Evolutionary conservation across 768 basidiomycete species (phyloP).

Genomic region (Lentinula lateritia): DNA sequence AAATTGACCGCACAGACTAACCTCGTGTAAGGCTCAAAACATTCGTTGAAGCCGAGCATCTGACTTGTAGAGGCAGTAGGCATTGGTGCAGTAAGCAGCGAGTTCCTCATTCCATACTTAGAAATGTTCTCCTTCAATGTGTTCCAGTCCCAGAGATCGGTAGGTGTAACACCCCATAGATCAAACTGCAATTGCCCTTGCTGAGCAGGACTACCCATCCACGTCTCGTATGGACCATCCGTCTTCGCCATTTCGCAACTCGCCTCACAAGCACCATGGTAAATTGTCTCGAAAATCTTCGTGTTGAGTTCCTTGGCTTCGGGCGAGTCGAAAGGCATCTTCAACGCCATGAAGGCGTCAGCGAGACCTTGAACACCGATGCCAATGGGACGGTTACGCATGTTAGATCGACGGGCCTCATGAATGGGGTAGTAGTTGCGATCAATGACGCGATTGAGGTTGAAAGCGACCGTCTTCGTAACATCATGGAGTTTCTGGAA

Average conservation of each 20-base stretch:
- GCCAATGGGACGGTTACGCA: conserved; percentile 96
- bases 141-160: conserved; percentile 91
- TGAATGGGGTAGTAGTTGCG: conserved; percentile 93
- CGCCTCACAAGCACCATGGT: conserved; percentile 89
- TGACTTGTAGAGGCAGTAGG: conserved; percentile 98
- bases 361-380: conserved; percentile 97
- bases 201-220: conserved; percentile 85
- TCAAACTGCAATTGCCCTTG: conserved; percentile 91
- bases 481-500: conserved; percentile 95
- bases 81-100: conserved; percentile 93
- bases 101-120: conserved; percentile 80
- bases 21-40: conserved; percentile 94
- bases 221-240: conserved; percentile 85
- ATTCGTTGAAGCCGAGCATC: conserved; percentile 97
- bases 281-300: conserved; percentile 98
- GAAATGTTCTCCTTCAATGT: conserved; percentile 82
- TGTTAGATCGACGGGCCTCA: conserved; percentile 89
- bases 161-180: conserved; percentile 90
- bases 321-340: conserved; percentile 90
- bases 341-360: conserved; percentile 95
- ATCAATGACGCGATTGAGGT: conserved; percentile 93
- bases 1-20: conserved; percentile 40
- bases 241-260: conserved; percentile 79
- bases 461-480: conserved; percentile 85
- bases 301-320: conserved; percentile 86